A percentile compares a stretch with the other conserved stretches of the same genome.
Evolutionary conservation across 1,284 basidiomycete species (phyloP).

Genomic region (Amylostereum areolatum): DNA sequence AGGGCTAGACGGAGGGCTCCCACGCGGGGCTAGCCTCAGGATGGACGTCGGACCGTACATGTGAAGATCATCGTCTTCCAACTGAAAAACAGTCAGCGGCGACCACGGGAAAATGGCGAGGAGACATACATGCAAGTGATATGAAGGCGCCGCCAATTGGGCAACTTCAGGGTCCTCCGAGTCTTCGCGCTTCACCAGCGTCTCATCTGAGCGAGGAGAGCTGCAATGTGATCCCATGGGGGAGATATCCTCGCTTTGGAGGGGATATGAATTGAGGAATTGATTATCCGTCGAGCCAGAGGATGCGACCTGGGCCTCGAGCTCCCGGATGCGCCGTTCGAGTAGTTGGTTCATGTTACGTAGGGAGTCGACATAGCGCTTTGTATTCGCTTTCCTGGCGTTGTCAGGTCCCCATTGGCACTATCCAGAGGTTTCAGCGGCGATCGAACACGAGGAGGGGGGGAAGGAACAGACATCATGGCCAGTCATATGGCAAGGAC

Average conservation of each 20-base stretch:
- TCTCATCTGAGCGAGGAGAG: no score
- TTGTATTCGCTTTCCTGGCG: constrained; percentile 42
- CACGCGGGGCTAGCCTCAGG: constrained; percentile 22
- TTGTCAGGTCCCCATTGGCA: constrained; percentile 50
- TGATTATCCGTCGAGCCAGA: no score
- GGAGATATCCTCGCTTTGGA: no score
- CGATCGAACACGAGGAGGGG: background rate
- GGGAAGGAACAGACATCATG: constrained; percentile 32
- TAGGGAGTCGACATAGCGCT: constrained; percentile 49
- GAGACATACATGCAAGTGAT: constrained; percentile 26
- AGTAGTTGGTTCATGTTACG: constrained; percentile 40
- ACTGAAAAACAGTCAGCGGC: constrained; percentile 13
- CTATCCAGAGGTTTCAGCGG: constrained; percentile 20
- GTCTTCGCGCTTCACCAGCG: no score
- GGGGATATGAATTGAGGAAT: no score
- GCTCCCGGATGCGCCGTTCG: constrained; percentile 36
- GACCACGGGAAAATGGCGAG: background rate
- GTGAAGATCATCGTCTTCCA: constrained; percentile 26
- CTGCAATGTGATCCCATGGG: no score
- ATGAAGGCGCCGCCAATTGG: constrained; percentile 25
- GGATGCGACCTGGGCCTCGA: constrained; percentile 35
- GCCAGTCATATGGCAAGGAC: constrained; percentile 36
- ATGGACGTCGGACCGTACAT: constrained; percentile 31
- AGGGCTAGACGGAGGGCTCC: no score
- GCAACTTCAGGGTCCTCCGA: constrained; percentile 26